Percentiles rank a stretch among this genome's conserved stretches.
phyloP scores from a whole-genome alignment of 164 flowering plant genomes.

The Magnolia officinalis region DNA sequence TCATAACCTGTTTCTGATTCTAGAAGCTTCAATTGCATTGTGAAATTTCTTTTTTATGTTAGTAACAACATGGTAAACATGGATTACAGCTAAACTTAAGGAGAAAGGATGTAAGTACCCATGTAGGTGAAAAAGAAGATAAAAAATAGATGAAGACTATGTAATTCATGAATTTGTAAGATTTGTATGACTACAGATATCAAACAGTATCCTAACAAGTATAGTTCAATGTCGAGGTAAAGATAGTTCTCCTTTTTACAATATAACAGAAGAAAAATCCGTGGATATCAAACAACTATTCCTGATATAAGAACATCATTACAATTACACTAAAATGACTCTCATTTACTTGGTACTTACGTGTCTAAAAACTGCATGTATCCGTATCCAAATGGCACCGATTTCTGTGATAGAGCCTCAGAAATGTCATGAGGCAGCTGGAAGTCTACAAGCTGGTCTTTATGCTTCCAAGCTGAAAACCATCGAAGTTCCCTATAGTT shows the following conservation, averaged over 20 bases:
- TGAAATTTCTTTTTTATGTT: no score
- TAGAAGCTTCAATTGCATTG: no score
- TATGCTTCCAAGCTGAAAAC: conserved; percentile 92
- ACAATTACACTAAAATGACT: background rate
- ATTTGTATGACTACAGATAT: no score
- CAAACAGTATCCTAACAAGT: no score
- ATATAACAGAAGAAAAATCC: background rate
- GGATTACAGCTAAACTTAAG: no score
- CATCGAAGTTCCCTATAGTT: conserved; percentile 93
- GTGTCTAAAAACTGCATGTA: conserved; percentile 82
- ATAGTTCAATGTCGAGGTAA: no score
- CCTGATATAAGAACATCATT: background rate
- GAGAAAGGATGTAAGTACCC: no score
- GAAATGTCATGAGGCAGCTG: conserved; percentile 67
- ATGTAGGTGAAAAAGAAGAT: no score
- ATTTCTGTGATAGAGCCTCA: conserved; percentile 61
- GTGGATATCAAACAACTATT: background rate
- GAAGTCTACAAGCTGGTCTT: conserved; percentile 67
- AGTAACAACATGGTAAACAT: no score
- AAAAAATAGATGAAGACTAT: no score
- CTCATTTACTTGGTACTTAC: conserved; percentile 35
- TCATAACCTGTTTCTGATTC: no score
- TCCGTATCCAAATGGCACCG: conserved; percentile 91
- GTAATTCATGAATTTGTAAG: no score
- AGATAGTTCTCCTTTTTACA: background rate